Evolutionary conservation across 805 yeast species (phyloP).

Genomic region (Candida peoriensis): DNA sequence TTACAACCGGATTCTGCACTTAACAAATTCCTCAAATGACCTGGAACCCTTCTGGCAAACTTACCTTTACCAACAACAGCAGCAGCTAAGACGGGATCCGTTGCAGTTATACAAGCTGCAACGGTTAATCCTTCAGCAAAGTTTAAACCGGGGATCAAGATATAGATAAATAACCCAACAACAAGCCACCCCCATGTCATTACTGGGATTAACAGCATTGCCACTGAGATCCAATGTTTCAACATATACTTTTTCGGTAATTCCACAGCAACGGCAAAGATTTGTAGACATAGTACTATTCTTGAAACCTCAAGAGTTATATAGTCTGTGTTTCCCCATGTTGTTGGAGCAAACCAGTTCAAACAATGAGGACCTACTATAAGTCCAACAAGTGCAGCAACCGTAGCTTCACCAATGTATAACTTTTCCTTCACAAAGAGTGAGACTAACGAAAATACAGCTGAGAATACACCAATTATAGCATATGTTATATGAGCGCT

Average conservation of each 20-base stretch:
- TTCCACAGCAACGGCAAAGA: constrained; percentile 93
- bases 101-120: constrained; percentile 88
- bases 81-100: constrained; percentile 92
- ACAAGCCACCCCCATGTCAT: constrained; percentile 90
- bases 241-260: constrained; percentile 85
- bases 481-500: constrained; percentile 86
- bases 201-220: constrained; percentile 71
- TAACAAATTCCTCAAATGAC: constrained; percentile 79
- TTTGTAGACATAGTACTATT: constrained; percentile 78
- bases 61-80: constrained; percentile 94
- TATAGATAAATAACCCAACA: constrained; percentile 76
- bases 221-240: constrained; percentile 74
- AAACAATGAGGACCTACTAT: constrained; percentile 86
- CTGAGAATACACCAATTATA: constrained; percentile 75
- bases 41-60: constrained; percentile 86
- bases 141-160: constrained; percentile 63
- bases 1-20: constrained; percentile 88
- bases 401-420: constrained; percentile 88
- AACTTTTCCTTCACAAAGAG: constrained; percentile 76
- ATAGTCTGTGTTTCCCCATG: constrained; percentile 82
- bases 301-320: constrained; percentile 82
- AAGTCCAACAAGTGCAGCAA: constrained; percentile 79
- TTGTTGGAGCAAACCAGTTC: constrained; percentile 74
- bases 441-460: constrained; percentile 76
- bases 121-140: constrained; percentile 70